A percentile compares a stretch with the other conserved stretches of the same genome.
These are phyloP conservation scores for Fraxinus angustifolia DNA, from an alignment of 305 asterid species.

Conservation along the genomic window DNA sequence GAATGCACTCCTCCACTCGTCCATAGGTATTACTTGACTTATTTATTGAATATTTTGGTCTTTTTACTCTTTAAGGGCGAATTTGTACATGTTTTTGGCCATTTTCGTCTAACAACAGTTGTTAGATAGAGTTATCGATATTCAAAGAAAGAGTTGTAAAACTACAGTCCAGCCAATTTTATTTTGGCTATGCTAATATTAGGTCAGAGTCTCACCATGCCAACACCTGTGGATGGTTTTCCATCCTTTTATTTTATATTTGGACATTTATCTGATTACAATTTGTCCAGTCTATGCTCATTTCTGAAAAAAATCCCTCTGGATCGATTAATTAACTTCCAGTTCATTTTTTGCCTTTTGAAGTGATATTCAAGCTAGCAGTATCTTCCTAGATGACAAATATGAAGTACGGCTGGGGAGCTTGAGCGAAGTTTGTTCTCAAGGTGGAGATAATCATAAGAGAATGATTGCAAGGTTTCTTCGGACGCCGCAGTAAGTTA, in stretches of 20 bases:
- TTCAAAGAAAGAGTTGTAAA: background rate
- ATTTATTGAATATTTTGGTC: background rate
- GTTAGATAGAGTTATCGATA: background rate
- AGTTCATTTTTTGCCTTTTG: slow-evolving; percentile 24
- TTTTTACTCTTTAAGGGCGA: background rate
- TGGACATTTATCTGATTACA: background rate
- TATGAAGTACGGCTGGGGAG: slow-evolving; percentile 84
- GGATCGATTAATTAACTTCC: background rate
- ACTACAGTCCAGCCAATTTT: background rate
- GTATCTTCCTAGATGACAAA: slow-evolving; percentile 76
- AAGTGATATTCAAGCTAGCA: slow-evolving; percentile 85
- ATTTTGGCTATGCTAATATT: background rate
- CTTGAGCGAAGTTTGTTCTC: slow-evolving; percentile 49
- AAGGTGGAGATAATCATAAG: slow-evolving; percentile 40
- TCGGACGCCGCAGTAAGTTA: slow-evolving; percentile 55
- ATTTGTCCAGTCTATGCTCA: background rate
- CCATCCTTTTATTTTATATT: background rate
- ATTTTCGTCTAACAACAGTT: background rate
- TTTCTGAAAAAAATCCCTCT: background rate
- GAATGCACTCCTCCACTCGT: slow-evolving; percentile 72
- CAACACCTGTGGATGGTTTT: background rate
- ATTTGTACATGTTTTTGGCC: background rate
- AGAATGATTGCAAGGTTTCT: slow-evolving; percentile 43
- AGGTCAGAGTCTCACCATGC: background rate
- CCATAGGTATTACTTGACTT: slow-evolving; percentile 49